phyloP scores from a whole-genome alignment of 192 early-diverging fungal species.

The Backusella luteola region DNA sequence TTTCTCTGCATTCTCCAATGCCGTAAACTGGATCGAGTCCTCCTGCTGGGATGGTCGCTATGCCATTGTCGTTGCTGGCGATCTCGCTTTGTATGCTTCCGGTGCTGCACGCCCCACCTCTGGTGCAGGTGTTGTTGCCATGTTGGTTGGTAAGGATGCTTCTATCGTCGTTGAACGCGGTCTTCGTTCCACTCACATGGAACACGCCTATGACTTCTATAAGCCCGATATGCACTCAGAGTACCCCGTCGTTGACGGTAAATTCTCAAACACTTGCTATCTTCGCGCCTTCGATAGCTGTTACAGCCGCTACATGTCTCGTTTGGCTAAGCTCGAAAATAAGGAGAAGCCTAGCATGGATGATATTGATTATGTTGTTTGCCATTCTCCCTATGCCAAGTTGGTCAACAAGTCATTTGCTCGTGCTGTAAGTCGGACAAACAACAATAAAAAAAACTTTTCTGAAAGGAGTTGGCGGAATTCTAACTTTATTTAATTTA shows the following conservation, averaged over 20 bases:
- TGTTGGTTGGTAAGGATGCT: slow-evolving; percentile 91
- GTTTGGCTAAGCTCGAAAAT: slow-evolving; percentile 44
- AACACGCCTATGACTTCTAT: slow-evolving; percentile 98
- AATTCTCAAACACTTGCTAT: slow-evolving; percentile 91
- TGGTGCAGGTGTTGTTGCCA: slow-evolving; percentile 89
- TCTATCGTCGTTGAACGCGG: slow-evolving; percentile 90
- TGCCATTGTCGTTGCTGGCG: slow-evolving; percentile 87
- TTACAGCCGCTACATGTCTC: slow-evolving; percentile 82
- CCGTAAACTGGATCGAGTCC: slow-evolving; percentile 96
- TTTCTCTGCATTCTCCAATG: slow-evolving; percentile 93
- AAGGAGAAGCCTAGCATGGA: slow-evolving; percentile 48
- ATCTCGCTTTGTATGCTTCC: slow-evolving; percentile 94
- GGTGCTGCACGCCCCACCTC: slow-evolving; percentile 93
- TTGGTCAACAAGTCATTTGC: slow-evolving; percentile 94
- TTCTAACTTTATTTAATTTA: slow-evolving; percentile 31
- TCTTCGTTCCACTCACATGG: slow-evolving; percentile 90
- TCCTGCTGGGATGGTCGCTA: slow-evolving; percentile 92
- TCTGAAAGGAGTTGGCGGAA: neutral
- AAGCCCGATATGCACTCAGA: slow-evolving; percentile 98
- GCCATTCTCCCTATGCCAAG: slow-evolving; percentile 99
- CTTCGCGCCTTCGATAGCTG: slow-evolving; percentile 86
- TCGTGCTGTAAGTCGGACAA: slow-evolving; percentile 48
- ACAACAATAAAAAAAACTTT: neutral
- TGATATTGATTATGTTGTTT: slow-evolving; percentile 78
- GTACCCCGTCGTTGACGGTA: slow-evolving; percentile 97